Evolutionary conservation across 1,284 basidiomycete species (phyloP).

Genomic region (Apiotrichum sp.): DNA sequence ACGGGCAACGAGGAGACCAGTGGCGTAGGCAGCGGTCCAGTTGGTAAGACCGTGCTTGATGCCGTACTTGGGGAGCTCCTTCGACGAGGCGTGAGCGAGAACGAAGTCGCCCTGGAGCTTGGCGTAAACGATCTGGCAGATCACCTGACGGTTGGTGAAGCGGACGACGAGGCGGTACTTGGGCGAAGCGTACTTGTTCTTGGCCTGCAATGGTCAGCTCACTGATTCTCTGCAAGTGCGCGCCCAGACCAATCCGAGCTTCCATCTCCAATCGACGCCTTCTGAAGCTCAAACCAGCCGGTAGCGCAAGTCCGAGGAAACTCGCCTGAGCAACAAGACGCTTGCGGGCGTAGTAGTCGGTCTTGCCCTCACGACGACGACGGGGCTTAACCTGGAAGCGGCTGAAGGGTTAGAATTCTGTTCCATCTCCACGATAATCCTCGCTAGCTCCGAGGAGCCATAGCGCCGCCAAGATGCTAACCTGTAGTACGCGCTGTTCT

Average conservation of each 20-base stretch:
- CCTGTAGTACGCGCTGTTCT: background rate
- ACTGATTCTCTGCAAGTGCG: no score
- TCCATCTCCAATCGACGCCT: no score
- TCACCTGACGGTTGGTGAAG: slow-evolving; percentile 90
- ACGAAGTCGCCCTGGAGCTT: slow-evolving; percentile 97
- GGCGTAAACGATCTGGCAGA: slow-evolving; percentile 91
- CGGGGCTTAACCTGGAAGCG: slow-evolving; percentile 97
- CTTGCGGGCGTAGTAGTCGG: slow-evolving; percentile 94
- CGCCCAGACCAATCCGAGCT: no score
- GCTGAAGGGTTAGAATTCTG: slow-evolving; percentile 67
- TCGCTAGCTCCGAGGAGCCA: background rate
- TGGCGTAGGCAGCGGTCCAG: slow-evolving; percentile 98
- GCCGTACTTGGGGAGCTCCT: slow-evolving; percentile 91
- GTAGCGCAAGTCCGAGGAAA: background rate
- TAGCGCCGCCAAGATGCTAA: background rate
- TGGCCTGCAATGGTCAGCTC: slow-evolving; percentile 61
- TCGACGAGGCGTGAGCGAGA: slow-evolving; percentile 77
- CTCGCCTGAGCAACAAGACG: slow-evolving; percentile 62
- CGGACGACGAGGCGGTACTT: slow-evolving; percentile 98
- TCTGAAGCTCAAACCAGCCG: no score
- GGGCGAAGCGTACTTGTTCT: slow-evolving; percentile 99
- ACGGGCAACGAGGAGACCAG: slow-evolving; percentile 90
- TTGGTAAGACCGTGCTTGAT: slow-evolving; percentile 98
- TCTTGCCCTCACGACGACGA: slow-evolving; percentile 93
- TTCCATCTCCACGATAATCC: background rate